These are phyloP conservation scores for Hordeum marinum DNA, from an alignment of 176 grass and related monocot genomes.

Conservation along the genomic window DNA sequence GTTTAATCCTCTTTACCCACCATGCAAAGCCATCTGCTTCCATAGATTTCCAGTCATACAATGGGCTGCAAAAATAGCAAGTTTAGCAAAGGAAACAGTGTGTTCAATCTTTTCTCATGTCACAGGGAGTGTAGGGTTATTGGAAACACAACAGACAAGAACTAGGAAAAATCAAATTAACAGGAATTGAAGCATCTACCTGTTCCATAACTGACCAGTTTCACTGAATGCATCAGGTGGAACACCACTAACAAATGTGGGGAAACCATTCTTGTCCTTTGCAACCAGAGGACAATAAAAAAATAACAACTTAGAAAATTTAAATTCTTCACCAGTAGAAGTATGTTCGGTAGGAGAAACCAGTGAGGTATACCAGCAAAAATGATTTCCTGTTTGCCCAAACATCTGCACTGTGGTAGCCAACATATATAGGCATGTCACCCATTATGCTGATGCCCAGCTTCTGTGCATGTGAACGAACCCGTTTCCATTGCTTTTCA, in stretches of 20 bases:
- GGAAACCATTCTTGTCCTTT: conserved; percentile 88
- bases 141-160: neutral
- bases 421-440: conserved; percentile 99
- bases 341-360: neutral
- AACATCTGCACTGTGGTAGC: conserved; percentile 96
- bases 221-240: conserved; percentile 94
- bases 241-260: conserved; percentile 94
- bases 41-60: conserved; percentile 96
- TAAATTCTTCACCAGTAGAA: conserved; percentile 4
- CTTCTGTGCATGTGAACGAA: conserved; percentile 68
- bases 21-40: conserved; percentile 69
- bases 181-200: conserved; percentile 31
- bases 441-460: conserved; percentile 91
- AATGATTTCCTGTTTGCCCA: conserved; percentile 96
- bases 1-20: conserved; percentile 93
- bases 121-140: neutral
- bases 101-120: neutral
- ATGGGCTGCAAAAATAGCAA: conserved; percentile 49
- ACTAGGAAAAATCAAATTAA: neutral
- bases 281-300: conserved; percentile 18
- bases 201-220: conserved; percentile 95
- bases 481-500: conserved; percentile 89
- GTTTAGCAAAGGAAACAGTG: conserved; percentile 4
- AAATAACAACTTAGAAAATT: neutral
- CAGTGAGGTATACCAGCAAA: conserved; percentile 66